Base-by-base conservation (phyloP, 1,139 yeast genomes). In the Nakaseomyces delphensis region DNA sequence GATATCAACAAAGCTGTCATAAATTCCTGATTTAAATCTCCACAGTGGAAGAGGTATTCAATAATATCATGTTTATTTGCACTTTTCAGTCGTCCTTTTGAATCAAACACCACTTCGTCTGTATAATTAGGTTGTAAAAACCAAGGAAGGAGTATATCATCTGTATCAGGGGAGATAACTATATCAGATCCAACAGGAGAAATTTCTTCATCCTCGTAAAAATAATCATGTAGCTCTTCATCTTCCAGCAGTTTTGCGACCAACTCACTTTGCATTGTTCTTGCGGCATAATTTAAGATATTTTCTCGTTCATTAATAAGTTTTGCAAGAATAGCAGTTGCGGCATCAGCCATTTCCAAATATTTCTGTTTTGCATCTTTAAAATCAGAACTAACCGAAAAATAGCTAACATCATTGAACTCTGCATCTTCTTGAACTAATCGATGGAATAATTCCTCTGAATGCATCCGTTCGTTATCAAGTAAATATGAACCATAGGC, bases 201-300 rank as follows among this genome's bases (percentile, higher is more conserved):
- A n/a, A 11, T 3, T 11, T 21, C 10, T n/a, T 20, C 37, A 11
- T 20, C 25, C 16, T 33, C 41, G 73, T 65, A 45, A 76, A 24
- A 13, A 16, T 29, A 21, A 4, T 31, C 41, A 7, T 21, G 21
- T n/a, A 36, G 47, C 45, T 83, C 66, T 55, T 77, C 83, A 18
- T 73, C 74, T 33, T 74, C 67, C 41, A 79, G 65, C 36, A 80
- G 60, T 38, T 79, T 79, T 18, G 77, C 76, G 46, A 77, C 74
- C 49, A 79, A 73, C 54, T 79, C 83, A 49, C 78, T 77, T 51
- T 79, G 81, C 85, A 82, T 78, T 38, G 80, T 78, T 51, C 89
- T 68, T 0, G 87, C 78, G 11, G 84, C 81, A 54, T 80, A 80
- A 52, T 78, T 81, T 41, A 80, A 61, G 20, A 81, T 72, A 1